A percentile compares a stretch with the other conserved stretches of the same genome.
These are phyloP conservation scores for Sorghum bicolor DNA, from an alignment of 176 grass and related monocot genomes.

Conservation along the genomic window Sorghum_bicolor_NCBIv3 NC_012870.2:80316501-80317000, in stretches of 20 bases:
- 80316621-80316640: neutral
- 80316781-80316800: constrained; percentile 10
- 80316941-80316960: neutral
- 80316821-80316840: neutral
- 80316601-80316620: neutral
- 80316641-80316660: neutral
- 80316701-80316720: constrained; percentile 8
- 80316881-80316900: neutral
- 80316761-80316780: neutral
- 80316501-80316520: neutral
- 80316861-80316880: neutral
- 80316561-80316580: neutral
- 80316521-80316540: neutral
- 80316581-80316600: neutral
- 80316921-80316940: neutral
- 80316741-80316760: neutral
- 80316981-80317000: neutral
- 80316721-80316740: neutral
- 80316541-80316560: neutral
- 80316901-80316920: neutral
- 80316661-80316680: neutral
- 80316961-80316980: constrained; percentile 1
- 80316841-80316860: neutral
- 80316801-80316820: constrained; percentile 5
- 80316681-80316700: neutral